phyloP scores from a whole-genome alignment of 352 stramenopile species.

The Thraustochytrium aureum region DNA sequence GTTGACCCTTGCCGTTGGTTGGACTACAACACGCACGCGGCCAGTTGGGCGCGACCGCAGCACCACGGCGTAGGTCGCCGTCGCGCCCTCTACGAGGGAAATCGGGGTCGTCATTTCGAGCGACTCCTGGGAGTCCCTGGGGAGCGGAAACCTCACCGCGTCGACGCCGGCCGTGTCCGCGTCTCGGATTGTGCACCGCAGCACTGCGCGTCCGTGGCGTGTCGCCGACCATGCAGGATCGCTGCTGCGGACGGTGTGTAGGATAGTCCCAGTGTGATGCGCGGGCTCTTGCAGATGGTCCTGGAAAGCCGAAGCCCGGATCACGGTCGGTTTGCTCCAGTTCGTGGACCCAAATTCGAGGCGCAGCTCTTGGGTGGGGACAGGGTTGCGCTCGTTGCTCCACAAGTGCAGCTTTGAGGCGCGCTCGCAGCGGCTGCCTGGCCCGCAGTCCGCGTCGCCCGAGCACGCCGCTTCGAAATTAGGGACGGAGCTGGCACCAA shows the following conservation, averaged over 20 bases:
- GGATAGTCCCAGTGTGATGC: not conserved
- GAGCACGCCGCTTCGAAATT: slow-evolving; percentile 5
- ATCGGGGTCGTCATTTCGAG: too few relatives aligned
- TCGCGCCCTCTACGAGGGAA: too few relatives aligned
- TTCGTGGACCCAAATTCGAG: not conserved
- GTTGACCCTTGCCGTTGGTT: too few relatives aligned
- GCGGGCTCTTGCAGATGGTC: slow-evolving; percentile 20
- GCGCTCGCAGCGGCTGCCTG: not conserved
- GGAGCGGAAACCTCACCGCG: too few relatives aligned
- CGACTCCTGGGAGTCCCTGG: too few relatives aligned
- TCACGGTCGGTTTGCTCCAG: not conserved
- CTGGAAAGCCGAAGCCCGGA: not conserved
- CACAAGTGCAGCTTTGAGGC: slow-evolving; percentile 1
- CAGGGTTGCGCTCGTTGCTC: not conserved
- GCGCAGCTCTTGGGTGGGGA: not conserved
- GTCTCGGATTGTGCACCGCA: not conserved
- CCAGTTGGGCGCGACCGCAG: too few relatives aligned
- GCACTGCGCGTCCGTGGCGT: not conserved
- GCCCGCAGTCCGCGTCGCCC: slow-evolving; percentile 1
- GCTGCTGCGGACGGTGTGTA: not conserved
- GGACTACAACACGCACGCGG: too few relatives aligned
- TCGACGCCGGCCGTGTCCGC: slow-evolving; percentile 4
- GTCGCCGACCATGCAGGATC: not conserved
- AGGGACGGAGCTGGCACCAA: not conserved
- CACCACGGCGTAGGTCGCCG: too few relatives aligned